Percentiles rank a stretch among this genome's conserved stretches.
Evolutionary conservation across 805 yeast genomes (phyloP).

Genomic region (Monosporozyma aerobia): DNA sequence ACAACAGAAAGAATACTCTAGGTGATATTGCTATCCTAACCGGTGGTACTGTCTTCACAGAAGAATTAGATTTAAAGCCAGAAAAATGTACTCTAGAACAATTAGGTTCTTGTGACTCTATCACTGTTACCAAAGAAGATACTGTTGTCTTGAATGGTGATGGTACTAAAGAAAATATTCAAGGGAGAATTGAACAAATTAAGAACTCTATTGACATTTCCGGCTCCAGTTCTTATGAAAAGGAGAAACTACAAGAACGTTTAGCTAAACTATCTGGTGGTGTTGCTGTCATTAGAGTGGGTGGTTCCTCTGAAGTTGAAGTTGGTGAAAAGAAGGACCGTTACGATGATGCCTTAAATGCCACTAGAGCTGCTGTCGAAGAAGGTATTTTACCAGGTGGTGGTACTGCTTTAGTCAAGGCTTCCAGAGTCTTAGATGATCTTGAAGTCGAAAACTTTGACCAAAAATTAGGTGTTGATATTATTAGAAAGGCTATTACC

Average conservation of each 20-base stretch:
- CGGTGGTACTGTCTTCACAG: conserved; percentile 81
- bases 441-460: conserved; percentile 82
- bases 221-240: conserved; percentile 76
- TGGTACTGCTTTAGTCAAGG: conserved; percentile 95
- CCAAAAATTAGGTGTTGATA: conserved; percentile 91
- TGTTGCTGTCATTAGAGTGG: conserved; percentile 96
- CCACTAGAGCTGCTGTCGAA: conserved; percentile 98
- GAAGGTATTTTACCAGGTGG: conserved; percentile 99
- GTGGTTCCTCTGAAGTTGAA: conserved; percentile 95
- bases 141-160: conserved; percentile 89
- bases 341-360: conserved; percentile 95
- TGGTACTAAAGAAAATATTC: conserved; percentile 73
- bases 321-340: conserved; percentile 99
- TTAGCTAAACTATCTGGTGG: conserved; percentile 95
- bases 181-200: conserved; percentile 88
- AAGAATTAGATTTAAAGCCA: conserved; percentile 91
- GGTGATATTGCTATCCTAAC: conserved; percentile 93
- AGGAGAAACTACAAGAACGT: conserved; percentile 94
- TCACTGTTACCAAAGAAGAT: conserved; percentile 91
- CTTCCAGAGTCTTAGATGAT: conserved; percentile 62
- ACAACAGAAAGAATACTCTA: conserved; percentile 90
- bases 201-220: conserved; percentile 68
- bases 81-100: conserved; percentile 86
- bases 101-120: conserved; percentile 84
- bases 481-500: conserved; percentile 84